Evolutionary conservation across 2,329 filamentous ascomycete genomes (phyloP), one percentile per base, ranked within the genome.

Genomic region (Alternaria atra): DNA sequence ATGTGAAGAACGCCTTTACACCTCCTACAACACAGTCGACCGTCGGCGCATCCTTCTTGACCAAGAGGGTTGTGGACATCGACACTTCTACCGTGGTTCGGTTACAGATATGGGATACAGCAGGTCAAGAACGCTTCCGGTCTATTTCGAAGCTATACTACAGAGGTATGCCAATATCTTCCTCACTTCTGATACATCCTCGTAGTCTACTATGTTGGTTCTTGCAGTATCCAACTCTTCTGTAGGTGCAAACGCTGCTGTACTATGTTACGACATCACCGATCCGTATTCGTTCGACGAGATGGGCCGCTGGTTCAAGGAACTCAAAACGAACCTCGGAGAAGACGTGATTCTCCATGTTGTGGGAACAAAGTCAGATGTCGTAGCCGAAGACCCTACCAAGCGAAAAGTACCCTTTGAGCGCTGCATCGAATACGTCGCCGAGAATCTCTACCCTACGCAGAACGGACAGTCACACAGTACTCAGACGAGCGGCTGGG

Each of bases 101-200:
- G n/a, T 84, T 97, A 37, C 94, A 97, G 76, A 96, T 97, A 69
- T 97, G 94, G 94, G 94, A 97, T 77, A 97, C 94, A 34, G 93
- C 94, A 58, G 94, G 94, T 63, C 94, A 99, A 77, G 94, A 99
- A 82, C 89, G 94, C 58, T 99, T 98, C 79, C 89, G 94, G 71
- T 94, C 91, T 64, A 98, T 99, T 73, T 96, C 93, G 9, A 90
- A 94, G 58, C 88, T 99, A 55, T 98, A 98, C 84, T 99, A 99
- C 81, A 91, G 94, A 74, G 78, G 78, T 80, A 73, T 40, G 76
- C 69, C 4, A 25, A 1, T 29, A 20, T 17, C 17, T 20, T 29
- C 44, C 60, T 69, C 50, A 64, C 59, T 32, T 32, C 23, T 8
- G 12, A 39, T 9, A 10, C 5, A 29, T 9, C 32, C 4, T 5